phyloP scores from a whole-genome alignment of 2,329 filamentous ascomycete genomes.

The Aspergillus tamarii region DNA sequence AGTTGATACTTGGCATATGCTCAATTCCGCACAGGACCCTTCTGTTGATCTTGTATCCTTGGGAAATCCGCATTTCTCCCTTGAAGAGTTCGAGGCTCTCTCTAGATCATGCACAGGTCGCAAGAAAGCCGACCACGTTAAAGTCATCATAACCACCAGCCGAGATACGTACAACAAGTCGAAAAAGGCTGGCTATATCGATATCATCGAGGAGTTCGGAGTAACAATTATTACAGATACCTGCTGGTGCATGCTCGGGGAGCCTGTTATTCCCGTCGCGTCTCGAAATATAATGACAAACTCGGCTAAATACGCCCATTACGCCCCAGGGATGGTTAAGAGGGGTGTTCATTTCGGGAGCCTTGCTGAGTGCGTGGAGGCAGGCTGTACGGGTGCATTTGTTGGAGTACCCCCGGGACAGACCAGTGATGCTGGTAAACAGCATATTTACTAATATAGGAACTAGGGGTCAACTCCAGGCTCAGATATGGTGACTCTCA shows the following conservation, averaged over 20 bases:
- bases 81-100: constrained; percentile 40
- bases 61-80: constrained; percentile 52
- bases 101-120: constrained; percentile 32
- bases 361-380: constrained; percentile 29
- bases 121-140: constrained; percentile 21
- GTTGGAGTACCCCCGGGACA: not conserved
- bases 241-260: constrained; percentile 53
- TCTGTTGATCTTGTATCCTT: constrained; percentile 46
- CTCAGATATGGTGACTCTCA: not conserved
- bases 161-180: constrained; percentile 26
- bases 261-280: constrained; percentile 40
- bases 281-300: constrained; percentile 47
- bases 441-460: not conserved
- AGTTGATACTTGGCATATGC: constrained; percentile 16
- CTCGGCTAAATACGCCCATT: constrained; percentile 53
- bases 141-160: constrained; percentile 27
- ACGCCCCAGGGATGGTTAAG: constrained; percentile 32
- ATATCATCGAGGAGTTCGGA: constrained; percentile 41
- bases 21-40: constrained; percentile 23
- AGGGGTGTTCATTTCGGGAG: constrained; percentile 31
- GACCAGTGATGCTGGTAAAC: too few species aligned
- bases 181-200: constrained; percentile 32
- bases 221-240: constrained; percentile 49
- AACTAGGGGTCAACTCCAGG: not conserved
- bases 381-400: constrained; percentile 22